Evolutionary conservation across 768 basidiomycete genomes (phyloP), one percentile per base, ranked within the genome.

Genomic region (Astraeus odoratus): DNA sequence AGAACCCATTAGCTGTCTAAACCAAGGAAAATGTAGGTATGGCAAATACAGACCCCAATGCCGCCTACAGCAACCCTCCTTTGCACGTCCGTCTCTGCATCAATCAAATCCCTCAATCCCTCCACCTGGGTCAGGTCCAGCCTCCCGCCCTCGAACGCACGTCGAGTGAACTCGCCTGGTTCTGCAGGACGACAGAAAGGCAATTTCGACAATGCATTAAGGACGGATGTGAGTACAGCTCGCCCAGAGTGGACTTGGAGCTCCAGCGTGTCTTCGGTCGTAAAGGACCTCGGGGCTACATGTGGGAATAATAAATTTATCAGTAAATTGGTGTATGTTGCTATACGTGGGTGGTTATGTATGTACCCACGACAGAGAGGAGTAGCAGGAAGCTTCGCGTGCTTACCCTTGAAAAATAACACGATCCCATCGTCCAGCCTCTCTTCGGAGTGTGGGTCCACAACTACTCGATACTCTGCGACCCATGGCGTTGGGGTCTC

Each of bases 81-180:
- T 60, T 95, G 92, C 15, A 67, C 69, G 53, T 91, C 88, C 0
- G 92, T 95, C 56, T 93, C 89, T 0, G 90, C 89, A 43, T 93
- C 82, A 34, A 95, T 83, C 25, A 95, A 72, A 57, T 94, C 92
- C 47, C 81, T 78, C 44, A 95, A 60, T 5, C 89, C 92, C 58
- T 95, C 92, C 1, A 89, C 90, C 64, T 94, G 85, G 0, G 89
- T 91, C 44, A 95, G 65, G 57, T 93, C 91, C 43, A 95, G 67
- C 34, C 88, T 74, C 0, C 92, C 92, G 16, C 77, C 81, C 22
- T 82, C 67, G 51, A 90, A 88, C 0, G 91, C 90, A 35, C 86
- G 81, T 22, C 83, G 75, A 12, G 92, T 93, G 56, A 95, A 95
- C 64, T 95, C 92, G 23, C 92, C 92, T 2, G 83, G 78, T 55